Evolutionary conservation across 768 basidiomycete genomes (phyloP), one percentile per base, ranked within the genome.

Genomic region (Clitopilus hobsonii): DNA sequence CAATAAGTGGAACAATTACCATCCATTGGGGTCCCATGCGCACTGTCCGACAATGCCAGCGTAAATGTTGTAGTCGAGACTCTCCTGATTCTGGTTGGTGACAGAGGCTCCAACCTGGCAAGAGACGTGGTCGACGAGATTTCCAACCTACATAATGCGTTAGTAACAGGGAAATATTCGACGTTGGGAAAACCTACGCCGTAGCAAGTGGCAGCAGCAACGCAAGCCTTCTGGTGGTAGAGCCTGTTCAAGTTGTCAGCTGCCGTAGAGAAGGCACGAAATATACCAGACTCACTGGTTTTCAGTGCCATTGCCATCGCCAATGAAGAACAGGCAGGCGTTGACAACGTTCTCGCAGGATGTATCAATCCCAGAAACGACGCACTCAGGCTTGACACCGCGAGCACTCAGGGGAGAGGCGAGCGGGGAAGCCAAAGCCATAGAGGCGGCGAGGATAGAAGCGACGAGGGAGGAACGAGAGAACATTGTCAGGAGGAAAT

Each of bases 81-180:
- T 45, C 3, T 4, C 41, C 22, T 45, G 41, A 20, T 16, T 20
- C 41, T 45, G 5, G 41, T 45, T 45, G 3, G 41, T 45, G 41
- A 45, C 41, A 10, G 41, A 11, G 22, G 41, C 10, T 16, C 41
- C 41, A 18, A 45, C 41, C n/a, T 45, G 41, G 41, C 41, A 45
- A 45, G 41, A 45, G 22, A 45, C 41, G n/a, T 45, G n/a, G 41
- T 45, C 41, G 41, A 45, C 41, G 41, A 45, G 41, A 20, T 45
- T 45, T 4, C 41, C 41, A 23, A 45, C 41, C 41, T 45, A 20
- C 32, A 36, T 11, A n/a, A 36, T 4, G 18, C 2, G n/a, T 10
- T 45, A 32, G 30, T 32, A 7, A 16, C 16, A 23, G 22, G 5
- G n/a, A 20, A 5, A 2, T 23, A 20, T 18, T 16, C 41, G n/a